Evolutionary conservation across 306 rosid species (phyloP), one percentile per base, ranked within the genome.

Genomic region (Clitoria ternatea): DNA sequence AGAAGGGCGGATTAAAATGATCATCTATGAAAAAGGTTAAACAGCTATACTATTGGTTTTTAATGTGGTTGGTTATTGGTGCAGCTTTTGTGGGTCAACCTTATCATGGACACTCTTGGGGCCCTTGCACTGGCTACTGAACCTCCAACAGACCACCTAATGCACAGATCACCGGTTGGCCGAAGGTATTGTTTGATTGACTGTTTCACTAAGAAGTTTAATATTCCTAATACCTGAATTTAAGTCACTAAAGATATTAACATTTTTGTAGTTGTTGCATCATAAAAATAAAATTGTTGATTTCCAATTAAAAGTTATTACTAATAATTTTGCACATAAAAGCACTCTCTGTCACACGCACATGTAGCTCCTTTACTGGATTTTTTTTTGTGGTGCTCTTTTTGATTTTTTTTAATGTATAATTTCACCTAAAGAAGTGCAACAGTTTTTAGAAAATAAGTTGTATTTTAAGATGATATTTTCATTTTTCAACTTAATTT

Each of bases 71-170:
- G 52, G 55, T 82, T 67, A 52, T 79, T 30, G 33, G 14, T 40
- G 30, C 86, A 94, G 98, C 97, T 94, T 81, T 82, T 94, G 72
- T 94, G 97, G 98, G 97, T 94, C 70, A 94, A 94, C 87, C 83
- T 94, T 79, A 94, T 94, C 82, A 94, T 94, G 98, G 97, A 94
- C 77, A 90, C 98, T 61, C 96, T 94, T 26, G 98, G 98, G 44
- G 97, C 98, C 55, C 95, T 94, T 72, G 97, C 98, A 68, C 79
- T 94, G 85, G 98, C 98, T 40, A 94, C 98, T 22, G 98, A 94
- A 81, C 97, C 97, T 14, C 98, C 98, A 53, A 94, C 98, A 2
- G 96, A 94, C 73, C 75, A 80, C 83, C 89, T 90, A 72, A 94
- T 94, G 98, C 55, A 75, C 66, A 87, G 96, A 84, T 11, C 77